A percentile compares a stretch with the other conserved stretches of the same genome.
Evolutionary conservation across 805 yeast genomes (phyloP).

Genomic region (Wickerhamiella spandovensis): DNA sequence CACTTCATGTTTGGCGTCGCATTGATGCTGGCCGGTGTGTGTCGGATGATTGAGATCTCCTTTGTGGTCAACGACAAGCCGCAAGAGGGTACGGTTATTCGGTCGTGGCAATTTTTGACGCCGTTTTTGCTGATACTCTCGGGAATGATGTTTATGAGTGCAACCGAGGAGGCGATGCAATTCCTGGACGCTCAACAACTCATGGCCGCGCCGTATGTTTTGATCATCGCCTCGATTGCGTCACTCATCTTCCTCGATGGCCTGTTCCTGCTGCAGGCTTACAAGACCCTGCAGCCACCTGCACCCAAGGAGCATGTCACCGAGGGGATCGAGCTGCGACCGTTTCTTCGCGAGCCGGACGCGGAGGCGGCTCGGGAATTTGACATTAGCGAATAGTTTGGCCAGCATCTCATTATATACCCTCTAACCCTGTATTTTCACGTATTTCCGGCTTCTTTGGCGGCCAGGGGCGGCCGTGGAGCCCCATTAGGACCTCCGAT

Average conservation of each 20-base stretch:
- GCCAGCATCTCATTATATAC: no score
- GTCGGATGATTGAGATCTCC: slow-evolving; percentile 66
- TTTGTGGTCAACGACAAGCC: slow-evolving; percentile 51
- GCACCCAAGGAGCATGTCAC: slow-evolving; percentile 9
- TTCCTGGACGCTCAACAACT: slow-evolving; percentile 63
- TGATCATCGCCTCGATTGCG: slow-evolving; percentile 60
- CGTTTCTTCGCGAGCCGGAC: slow-evolving; percentile 14
- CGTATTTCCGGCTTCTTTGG: no score
- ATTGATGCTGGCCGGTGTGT: slow-evolving; percentile 63
- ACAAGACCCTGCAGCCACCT: slow-evolving; percentile 29
- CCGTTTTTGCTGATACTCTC: slow-evolving; percentile 66
- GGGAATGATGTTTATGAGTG: slow-evolving; percentile 81
- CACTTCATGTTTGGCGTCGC: slow-evolving; percentile 78
- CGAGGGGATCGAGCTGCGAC: slow-evolving; percentile 21
- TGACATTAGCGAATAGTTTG: slow-evolving; percentile 15
- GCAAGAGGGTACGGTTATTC: slow-evolving; percentile 32
- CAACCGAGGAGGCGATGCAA: slow-evolving; percentile 75
- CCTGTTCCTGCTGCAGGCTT: slow-evolving; percentile 43
- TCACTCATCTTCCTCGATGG: slow-evolving; percentile 59
- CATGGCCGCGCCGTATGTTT: slow-evolving; percentile 71
- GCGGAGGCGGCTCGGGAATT: slow-evolving; percentile 17
- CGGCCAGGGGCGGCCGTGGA: no score
- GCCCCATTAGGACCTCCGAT: background rate
- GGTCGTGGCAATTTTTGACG: slow-evolving; percentile 75
- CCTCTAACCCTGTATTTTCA: no score